Evolutionary conservation across 345 rosid genomes (phyloP).

Genomic region (Dovyalis caffra): DNA sequence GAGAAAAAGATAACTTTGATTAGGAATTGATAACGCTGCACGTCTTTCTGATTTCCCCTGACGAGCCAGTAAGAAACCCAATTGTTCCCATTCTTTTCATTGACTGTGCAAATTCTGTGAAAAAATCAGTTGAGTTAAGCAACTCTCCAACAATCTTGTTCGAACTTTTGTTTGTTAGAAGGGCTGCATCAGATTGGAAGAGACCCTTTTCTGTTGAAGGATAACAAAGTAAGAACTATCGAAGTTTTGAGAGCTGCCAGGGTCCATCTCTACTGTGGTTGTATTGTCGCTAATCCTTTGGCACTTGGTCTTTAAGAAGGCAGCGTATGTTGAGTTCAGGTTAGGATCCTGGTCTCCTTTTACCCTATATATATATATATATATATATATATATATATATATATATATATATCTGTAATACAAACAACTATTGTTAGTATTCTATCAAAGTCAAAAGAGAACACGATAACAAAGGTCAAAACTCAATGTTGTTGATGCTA

Average conservation of each 20-base stretch:
- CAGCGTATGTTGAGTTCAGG: slow-evolving; percentile 37
- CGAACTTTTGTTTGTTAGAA: slow-evolving; percentile 16
- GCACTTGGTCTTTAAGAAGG: slow-evolving; percentile 41
- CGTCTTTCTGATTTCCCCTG: background rate
- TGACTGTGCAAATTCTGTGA: background rate
- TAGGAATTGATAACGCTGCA: background rate
- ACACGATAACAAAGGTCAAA: no score
- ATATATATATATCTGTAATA: no score
- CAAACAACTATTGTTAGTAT: no score
- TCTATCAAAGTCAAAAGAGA: no score
- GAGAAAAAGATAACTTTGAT: background rate
- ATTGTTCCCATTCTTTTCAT: background rate
- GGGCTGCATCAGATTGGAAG: slow-evolving; percentile 45
- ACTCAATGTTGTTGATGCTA: no score
- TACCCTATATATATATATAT: no score
- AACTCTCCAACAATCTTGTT: background rate
- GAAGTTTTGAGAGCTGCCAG: slow-evolving; percentile 35
- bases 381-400: no score
- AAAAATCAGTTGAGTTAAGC: background rate
- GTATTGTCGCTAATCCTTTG: slow-evolving; percentile 14
- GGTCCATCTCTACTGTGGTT: slow-evolving; percentile 49
- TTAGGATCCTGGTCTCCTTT: slow-evolving; percentile 53
- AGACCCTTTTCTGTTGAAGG: slow-evolving; percentile 42
- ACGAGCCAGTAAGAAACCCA: background rate
- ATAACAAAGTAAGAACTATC: slow-evolving; percentile 41